These are phyloP conservation scores for Physcomitrium patens DNA, from an alignment of 225 moss, liverwort and hornwort genomes.

Conservation along the genomic window DNA sequence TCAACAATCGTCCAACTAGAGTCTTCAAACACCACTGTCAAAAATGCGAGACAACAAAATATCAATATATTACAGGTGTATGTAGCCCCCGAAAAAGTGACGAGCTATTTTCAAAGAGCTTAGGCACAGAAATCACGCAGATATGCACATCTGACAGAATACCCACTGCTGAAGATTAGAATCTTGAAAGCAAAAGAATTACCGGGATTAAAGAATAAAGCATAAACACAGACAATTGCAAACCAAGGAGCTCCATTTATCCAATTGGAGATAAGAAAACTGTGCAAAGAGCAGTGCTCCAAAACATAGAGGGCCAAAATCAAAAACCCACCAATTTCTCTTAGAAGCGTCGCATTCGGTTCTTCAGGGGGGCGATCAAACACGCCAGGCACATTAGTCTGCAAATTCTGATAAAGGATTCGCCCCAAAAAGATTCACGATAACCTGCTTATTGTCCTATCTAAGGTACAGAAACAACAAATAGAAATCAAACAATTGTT, in stretches of 20 bases:
- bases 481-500: conserved; percentile 15
- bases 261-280: conserved; percentile 13
- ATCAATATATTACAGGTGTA: background rate
- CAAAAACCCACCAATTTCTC: conserved; percentile 76
- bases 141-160: background rate
- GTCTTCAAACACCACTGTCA: conserved; percentile 76
- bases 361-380: conserved; percentile 93
- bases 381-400: conserved; percentile 97
- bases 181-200: background rate
- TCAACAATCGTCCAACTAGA: conserved; percentile 81
- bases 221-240: conserved; percentile 4
- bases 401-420: conserved; percentile 46
- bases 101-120: background rate
- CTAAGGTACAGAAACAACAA: conserved; percentile 21
- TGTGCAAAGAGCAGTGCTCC: conserved; percentile 1
- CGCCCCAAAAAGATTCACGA: conserved; percentile 1
- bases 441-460: conserved; percentile 4
- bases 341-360: conserved; percentile 70
- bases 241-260: background rate
- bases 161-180: conserved; percentile 2
- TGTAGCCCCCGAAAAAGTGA: background rate
- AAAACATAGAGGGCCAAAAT: background rate
- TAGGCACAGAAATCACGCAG: background rate
- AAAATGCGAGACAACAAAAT: conserved; percentile 13
- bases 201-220: no score